Evolutionary conservation across 768 basidiomycete species (phyloP).

Genomic region (Hebeloma cylindrosporum): DNA sequence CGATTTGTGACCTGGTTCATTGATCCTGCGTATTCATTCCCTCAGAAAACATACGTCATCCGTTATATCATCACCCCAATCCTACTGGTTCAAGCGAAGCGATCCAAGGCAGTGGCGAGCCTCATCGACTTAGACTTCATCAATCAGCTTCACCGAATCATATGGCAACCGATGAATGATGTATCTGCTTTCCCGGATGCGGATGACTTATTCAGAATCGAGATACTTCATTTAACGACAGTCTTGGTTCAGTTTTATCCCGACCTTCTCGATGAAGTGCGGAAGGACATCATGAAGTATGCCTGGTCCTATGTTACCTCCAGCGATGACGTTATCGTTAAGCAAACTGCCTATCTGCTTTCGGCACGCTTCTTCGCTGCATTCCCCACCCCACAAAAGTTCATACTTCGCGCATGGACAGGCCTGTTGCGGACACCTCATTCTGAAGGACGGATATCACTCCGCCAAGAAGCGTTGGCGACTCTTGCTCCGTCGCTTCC

Average conservation of each 20-base stretch:
- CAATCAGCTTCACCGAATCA: conserved; percentile 61
- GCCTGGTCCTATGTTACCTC: conserved; percentile 83
- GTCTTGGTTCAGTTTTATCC: conserved; percentile 85
- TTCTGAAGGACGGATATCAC: conserved; percentile 70
- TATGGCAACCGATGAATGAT: conserved; percentile 81
- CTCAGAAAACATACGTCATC: conserved; percentile 77
- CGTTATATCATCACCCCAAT: conserved; percentile 88
- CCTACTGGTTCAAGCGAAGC: conserved; percentile 72
- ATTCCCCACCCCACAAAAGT: conserved; percentile 87
- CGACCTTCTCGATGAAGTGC: conserved; percentile 72
- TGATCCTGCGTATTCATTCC: conserved; percentile 57
- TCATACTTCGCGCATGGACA: conserved; percentile 88
- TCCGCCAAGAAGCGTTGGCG: conserved; percentile 82
- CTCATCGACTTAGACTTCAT: conserved; percentile 76
- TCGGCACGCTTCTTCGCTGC: conserved; percentile 90
- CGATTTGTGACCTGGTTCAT: conserved; percentile 88
- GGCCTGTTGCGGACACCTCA: conserved; percentile 79
- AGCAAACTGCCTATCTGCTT: conserved; percentile 88
- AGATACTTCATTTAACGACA: conserved; percentile 86
- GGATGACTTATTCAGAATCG: conserved; percentile 88
- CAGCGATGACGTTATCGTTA: conserved; percentile 86
- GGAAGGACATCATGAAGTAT: conserved; percentile 91
- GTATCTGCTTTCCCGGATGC: conserved; percentile 49
- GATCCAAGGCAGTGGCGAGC: conserved; percentile 48
- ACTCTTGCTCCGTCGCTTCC: conserved; percentile 83